phyloP scores from a whole-genome alignment of 805 yeast genomes.

The Candida methanosorbosa region DNA sequence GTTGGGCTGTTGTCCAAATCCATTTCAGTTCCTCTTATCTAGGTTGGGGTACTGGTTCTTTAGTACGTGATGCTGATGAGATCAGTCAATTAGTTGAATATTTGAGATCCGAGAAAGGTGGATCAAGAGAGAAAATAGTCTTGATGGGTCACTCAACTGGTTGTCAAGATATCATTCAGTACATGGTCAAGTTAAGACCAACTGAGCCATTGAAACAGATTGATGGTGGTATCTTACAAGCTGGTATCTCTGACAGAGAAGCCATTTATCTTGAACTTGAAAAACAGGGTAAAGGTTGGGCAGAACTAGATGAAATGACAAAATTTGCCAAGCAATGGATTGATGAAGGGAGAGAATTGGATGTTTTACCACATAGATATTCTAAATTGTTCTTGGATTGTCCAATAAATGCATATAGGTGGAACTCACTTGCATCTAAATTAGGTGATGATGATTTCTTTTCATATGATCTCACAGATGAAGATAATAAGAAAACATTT shows the following conservation, averaged over 20 bases:
- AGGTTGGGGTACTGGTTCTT: slow-evolving; percentile 68
- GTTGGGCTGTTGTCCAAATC: slow-evolving; percentile 56
- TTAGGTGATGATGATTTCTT: slow-evolving; percentile 79
- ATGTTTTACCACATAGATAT: slow-evolving; percentile 44
- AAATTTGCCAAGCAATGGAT: slow-evolving; percentile 29
- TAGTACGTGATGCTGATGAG: slow-evolving; percentile 51
- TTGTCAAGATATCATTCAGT: slow-evolving; percentile 64
- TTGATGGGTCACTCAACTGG: slow-evolving; percentile 83
- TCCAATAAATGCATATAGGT: slow-evolving; percentile 62
- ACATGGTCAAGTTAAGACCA: slow-evolving; percentile 31
- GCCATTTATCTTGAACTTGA: slow-evolving; percentile 22
- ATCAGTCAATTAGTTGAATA: slow-evolving; percentile 45
- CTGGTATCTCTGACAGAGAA: slow-evolving; percentile 64
- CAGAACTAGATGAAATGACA: slow-evolving; percentile 10
- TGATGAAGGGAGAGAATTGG: slow-evolving; percentile 33
- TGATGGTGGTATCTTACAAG: slow-evolving; percentile 63
- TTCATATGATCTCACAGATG: slow-evolving; percentile 48
- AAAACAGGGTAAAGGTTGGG: too few species aligned
- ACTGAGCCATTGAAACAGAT: slow-evolving; percentile 23
- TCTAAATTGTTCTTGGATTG: slow-evolving; percentile 35
- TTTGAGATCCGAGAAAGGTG: slow-evolving; percentile 36
- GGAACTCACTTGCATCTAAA: slow-evolving; percentile 46
- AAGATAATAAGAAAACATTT: slow-evolving; percentile 37
- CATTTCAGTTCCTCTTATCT: slow-evolving; percentile 43
- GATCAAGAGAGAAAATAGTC: slow-evolving; percentile 39